Percentiles rank a stretch among this genome's conserved stretches.
These are phyloP conservation scores for Canavalia ensiformis DNA, from an alignment of 306 rosid species.

Conservation along the genomic window DNA sequence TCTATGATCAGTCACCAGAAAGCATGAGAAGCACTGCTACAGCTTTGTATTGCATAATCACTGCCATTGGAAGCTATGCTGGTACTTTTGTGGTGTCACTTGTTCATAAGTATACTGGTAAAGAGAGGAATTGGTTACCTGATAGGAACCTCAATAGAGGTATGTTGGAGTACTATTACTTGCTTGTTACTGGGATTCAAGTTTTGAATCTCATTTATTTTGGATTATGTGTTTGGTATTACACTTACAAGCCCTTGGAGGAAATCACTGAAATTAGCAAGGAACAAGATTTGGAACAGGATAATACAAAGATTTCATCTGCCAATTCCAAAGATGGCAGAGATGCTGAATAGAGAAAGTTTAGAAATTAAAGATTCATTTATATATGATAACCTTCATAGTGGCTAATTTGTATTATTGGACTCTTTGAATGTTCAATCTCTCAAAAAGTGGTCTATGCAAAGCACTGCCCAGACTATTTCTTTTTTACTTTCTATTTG, in stretches of 20 bases:
- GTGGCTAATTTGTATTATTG: constrained; percentile 6
- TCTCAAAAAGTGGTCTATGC: neutral
- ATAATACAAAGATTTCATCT: constrained; percentile 20
- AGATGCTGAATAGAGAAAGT: neutral
- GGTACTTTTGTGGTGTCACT: constrained; percentile 70
- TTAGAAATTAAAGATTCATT: neutral
- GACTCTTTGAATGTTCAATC: constrained; percentile 7
- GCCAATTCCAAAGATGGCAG: neutral
- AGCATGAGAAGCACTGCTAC: constrained; percentile 79
- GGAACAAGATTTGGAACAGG: constrained; percentile 51
- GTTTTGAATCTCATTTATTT: constrained; percentile 64
- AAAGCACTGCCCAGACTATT: neutral
- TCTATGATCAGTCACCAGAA: constrained; percentile 81
- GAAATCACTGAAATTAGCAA: constrained; percentile 42
- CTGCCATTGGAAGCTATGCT: constrained; percentile 62
- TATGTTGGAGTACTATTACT: constrained; percentile 70
- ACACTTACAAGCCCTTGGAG: constrained; percentile 70
- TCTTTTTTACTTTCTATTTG: neutral
- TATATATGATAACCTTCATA: neutral
- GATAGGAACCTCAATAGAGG: constrained; percentile 79
- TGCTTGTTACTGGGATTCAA: constrained; percentile 70
- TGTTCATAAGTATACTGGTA: constrained; percentile 63
- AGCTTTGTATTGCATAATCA: constrained; percentile 65
- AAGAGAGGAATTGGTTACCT: constrained; percentile 70
- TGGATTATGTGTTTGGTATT: constrained; percentile 65